Conservation (phyloP, 805 yeast genomes). For the Saccharomycopsis amapae region DNA sequence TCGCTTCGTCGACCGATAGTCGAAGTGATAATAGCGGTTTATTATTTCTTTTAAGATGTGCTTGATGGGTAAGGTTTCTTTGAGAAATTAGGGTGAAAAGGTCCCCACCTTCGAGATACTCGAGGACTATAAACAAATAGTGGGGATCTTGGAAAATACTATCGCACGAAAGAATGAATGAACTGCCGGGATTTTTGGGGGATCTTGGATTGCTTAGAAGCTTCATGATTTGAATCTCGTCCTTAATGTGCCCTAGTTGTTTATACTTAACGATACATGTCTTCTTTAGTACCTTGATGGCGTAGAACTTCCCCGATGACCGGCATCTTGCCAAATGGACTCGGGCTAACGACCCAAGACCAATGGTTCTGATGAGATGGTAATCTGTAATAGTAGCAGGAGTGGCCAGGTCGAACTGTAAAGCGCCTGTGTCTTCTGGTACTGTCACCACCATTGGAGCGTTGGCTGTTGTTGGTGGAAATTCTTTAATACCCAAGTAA, state of each 20-base stretch:
- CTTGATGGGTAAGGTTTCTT: too few relatives aligned
- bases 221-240: conserved; percentile 8
- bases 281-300: conserved; percentile 8
- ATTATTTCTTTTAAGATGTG: neutral
- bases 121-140: conserved; percentile 5
- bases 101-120: conserved; percentile 13
- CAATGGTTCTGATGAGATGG: conserved; percentile 11
- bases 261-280: neutral
- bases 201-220: conserved; percentile 4
- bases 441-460: neutral
- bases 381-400: conserved; percentile 1
- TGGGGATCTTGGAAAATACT: conserved; percentile 1
- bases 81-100: conserved; percentile 11
- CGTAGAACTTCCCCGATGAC: neutral
- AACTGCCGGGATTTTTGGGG: too few relatives aligned
- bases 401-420: neutral
- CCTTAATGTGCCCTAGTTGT: conserved; percentile 7
- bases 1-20: neutral
- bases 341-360: conserved; percentile 15
- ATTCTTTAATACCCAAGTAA: too few relatives aligned
- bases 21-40: too few relatives aligned
- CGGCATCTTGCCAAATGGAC: conserved; percentile 9
- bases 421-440: neutral
- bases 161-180: conserved; percentile 3
- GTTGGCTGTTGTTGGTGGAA: neutral